Evolutionary conservation across 2,329 filamentous ascomycete genomes (phyloP), one percentile per base, ranked within the genome.

Genomic region (Aspergillus fischeri): DNA sequence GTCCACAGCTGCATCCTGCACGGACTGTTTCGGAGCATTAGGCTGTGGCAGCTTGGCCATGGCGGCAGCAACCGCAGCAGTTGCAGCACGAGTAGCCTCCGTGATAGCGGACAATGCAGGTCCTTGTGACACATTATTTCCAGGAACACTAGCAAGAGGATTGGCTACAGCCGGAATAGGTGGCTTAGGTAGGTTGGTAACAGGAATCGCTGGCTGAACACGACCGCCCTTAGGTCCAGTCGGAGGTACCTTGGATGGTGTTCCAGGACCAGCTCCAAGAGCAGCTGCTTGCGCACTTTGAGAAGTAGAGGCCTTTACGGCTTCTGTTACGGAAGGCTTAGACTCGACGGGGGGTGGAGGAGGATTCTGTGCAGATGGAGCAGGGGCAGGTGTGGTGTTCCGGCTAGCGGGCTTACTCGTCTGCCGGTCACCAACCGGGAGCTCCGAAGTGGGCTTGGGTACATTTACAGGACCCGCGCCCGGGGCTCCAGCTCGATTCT

Each of bases 21-120:
- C 57, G 35, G 73, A 60, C 62, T 72, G 70, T 62, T 73, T 70
- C 58, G 70, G 67, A 25, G 67, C 66, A 49, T 70, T 65, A 10
- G 76, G 73, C 56, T 75, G 72, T 4, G 75, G 71, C 41, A 81
- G 62, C 59, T 81, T 81, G 17, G 79, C 79, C 79, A 81, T 80
- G 3, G 79, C 80, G 21, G 76, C 75, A 27, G 77, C 78, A 53
- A 81, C 80, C 35, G 79, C 79, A 52, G 78, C 77, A 49, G 76
- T 77, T n/a, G 80, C 78, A 38, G 78, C 76, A 54, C 75, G 73
- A 49, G 77, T 78, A 7, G 78, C 79, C 62, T 80, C 77, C 35
- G 78, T 76, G 62, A 78, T 74, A 2, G 75, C 73, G 28, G 72
- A 68, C 53, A 70, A 67, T 32, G 67, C 63, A n/a, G 63, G 62